Evolutionary conservation across 1,284 basidiomycete genomes (phyloP), one percentile per base, ranked within the genome.

Genomic region (Leccinum solheimii): DNA sequence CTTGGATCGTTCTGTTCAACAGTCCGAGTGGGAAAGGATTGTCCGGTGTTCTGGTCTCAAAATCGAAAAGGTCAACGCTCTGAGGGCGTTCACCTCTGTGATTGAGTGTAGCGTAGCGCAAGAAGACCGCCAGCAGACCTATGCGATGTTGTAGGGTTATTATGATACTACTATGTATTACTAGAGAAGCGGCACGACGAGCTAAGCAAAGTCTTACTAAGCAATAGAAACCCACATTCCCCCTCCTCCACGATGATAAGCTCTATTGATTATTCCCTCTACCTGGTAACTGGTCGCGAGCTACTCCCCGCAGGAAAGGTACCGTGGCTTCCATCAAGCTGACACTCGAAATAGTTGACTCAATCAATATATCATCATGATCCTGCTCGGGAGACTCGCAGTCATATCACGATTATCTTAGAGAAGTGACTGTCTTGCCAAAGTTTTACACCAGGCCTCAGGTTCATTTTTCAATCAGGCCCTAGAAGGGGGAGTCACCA

Each of bases 221-320:
- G n/a, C 40, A 40, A n/a, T 40, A n/a, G 38, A 32, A 32, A 14
- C 14, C 36, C 36, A 38, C 40, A 48, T 48, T 48, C 16, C 16
- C 13, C 7, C 7, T 8, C 48, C 13, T 49, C 48, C 13, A 49
- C 48, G 23, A 49, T 49, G 64, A 56, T 27, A 27, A 59, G 27
- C 27, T 21, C 23, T 3, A 53, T 91, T 58, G 90, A 95, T 74
- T 92, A 92, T 75, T 88, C 90, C 1, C 74, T 95, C 13, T 95
- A 95, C 76, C 83, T 97, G 51, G 94, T 97, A 13, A 96, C 94
- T 2, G 91, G 91, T 16, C 81, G 95, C 62, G 85, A 90, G 53
- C 78, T 95, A 0, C 81, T 97, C 5, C 92, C 93, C 2, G 79
- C 82, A n/a, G 90, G 88, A 68, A 93, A 90, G 80, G 92, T 90